Conservation (phyloP, 176 grass and related monocot genomes). For the Triticum turgidum region DNA sequence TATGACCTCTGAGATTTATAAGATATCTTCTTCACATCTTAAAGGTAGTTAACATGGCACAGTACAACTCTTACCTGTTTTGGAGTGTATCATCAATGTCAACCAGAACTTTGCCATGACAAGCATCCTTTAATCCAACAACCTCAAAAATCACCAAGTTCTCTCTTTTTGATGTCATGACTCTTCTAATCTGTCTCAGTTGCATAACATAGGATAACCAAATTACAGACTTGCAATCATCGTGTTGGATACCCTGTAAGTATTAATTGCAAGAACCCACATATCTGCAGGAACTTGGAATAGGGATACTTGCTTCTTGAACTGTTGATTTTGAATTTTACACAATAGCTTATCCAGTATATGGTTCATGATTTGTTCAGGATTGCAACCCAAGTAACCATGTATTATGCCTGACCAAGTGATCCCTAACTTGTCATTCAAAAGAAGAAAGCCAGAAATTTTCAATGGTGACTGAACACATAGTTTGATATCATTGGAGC, state of each 20-base stretch:
- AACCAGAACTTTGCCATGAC: constrained; percentile 5
- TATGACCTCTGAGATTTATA: not conserved
- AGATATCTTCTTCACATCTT: constrained; percentile 27
- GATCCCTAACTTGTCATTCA: constrained; percentile 1
- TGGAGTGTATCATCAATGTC: not conserved
- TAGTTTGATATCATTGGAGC: constrained; percentile 1
- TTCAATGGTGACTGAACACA: not conserved
- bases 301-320: not conserved
- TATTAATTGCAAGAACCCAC: constrained; percentile 3
- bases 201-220: not conserved
- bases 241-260: not conserved
- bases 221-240: not conserved
- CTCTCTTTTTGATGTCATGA: not conserved
- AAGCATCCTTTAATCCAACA: constrained; percentile 13
- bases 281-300: not conserved
- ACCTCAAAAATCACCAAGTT: constrained; percentile 5
- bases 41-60: not conserved
- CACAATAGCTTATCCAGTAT: not conserved
- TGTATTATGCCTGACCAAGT: not conserved
- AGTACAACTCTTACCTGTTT: constrained; percentile 29
- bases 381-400: not conserved
- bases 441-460: not conserved
- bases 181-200: not conserved
- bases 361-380: not conserved
- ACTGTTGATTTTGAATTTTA: constrained; percentile 9